Base-by-base conservation (phyloP, 1,284 basidiomycete species). In the Sanghuangporus weigelae region DNA sequence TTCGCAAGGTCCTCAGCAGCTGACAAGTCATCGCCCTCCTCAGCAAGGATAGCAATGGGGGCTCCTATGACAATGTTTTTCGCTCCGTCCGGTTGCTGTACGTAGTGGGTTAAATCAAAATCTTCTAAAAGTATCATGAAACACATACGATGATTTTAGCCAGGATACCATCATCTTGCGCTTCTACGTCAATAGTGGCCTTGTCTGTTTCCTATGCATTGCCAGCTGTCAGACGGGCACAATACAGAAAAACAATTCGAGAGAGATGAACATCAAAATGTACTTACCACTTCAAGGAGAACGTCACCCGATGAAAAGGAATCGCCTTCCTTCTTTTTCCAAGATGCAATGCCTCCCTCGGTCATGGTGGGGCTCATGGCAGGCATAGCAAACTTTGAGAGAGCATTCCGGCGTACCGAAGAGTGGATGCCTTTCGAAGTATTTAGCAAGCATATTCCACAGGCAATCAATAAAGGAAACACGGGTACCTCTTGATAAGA, bases 351-450 rank as follows among this genome's bases (percentile, higher is more conserved):
- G 69, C 96, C 97, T 69, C 97, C 97, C 81, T 98, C 96, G 11
- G 95, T 96, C 96, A 99, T 99, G 67, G 96, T 99, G 57, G 96
- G 96, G 69, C 95, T 97, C 97, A 99, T 99, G 71, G 95, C 96
- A 64, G 96, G 96, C 96, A 99, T 98, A 69, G 89, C 82, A 81
- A 99, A 97, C 76, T 90, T 93, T 69, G 88, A 82, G 68, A 98
- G 85, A 55, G 90, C 95, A 78, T 84, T 79, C 69, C 88, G 80
- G 67, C 86, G 84, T 65, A 89, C 83, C 57, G 95, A 94, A 69
- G 84, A 82, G 79, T 95, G 93, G 65, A 97, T 78, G 71, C 87
- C 95, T 96, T 73, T 56, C 10, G 23, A 42, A 26, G 26, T 38
- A 44, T 16, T 10, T 35, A 36, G 36, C 50, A 26, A 55, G 53